phyloP scores from a whole-genome alignment of 345 rosid species.

The Carallia brachiata region DNA sequence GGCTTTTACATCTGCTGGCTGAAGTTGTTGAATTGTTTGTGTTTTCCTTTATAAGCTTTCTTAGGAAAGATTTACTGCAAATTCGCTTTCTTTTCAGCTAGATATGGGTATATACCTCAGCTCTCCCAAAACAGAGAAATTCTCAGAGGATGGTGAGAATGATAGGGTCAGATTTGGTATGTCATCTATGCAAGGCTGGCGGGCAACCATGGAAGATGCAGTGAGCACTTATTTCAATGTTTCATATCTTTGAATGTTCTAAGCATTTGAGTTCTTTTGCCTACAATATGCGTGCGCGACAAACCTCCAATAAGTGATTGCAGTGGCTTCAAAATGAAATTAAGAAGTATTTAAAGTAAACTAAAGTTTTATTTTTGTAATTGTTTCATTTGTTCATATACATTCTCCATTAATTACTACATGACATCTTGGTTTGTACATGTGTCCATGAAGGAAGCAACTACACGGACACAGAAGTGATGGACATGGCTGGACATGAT shows the following conservation, averaged over 20 bases:
- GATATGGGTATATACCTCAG: conserved; percentile 94
- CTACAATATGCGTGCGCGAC: background rate
- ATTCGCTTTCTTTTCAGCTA: conserved; percentile 18
- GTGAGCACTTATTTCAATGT: conserved; percentile 49
- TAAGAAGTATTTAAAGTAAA: too few relatives aligned
- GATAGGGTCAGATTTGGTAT: conserved; percentile 75
- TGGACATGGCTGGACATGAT: too few relatives aligned
- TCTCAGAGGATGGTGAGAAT: conserved; percentile 83
- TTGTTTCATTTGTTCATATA: too few relatives aligned
- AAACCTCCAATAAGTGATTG: background rate
- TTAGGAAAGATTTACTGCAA: background rate
- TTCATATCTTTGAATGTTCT: background rate
- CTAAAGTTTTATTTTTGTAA: too few relatives aligned
- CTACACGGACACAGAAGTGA: too few relatives aligned
- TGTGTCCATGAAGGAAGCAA: too few relatives aligned
- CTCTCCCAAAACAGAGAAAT: conserved; percentile 92
- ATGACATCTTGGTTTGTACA: too few relatives aligned
- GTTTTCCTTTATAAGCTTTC: too few relatives aligned
- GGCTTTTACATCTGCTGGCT: background rate
- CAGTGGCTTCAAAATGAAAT: too few relatives aligned
- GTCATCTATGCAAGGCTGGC: conserved; percentile 99
- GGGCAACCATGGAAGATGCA: conserved; percentile 97
- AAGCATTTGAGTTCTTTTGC: background rate
- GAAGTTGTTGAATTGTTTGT: background rate
- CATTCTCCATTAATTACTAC: too few relatives aligned